These are phyloP conservation scores for Acidomyces sp. DNA, from an alignment of 495 filamentous ascomycete genomes.

Conservation along the genomic window DNA sequence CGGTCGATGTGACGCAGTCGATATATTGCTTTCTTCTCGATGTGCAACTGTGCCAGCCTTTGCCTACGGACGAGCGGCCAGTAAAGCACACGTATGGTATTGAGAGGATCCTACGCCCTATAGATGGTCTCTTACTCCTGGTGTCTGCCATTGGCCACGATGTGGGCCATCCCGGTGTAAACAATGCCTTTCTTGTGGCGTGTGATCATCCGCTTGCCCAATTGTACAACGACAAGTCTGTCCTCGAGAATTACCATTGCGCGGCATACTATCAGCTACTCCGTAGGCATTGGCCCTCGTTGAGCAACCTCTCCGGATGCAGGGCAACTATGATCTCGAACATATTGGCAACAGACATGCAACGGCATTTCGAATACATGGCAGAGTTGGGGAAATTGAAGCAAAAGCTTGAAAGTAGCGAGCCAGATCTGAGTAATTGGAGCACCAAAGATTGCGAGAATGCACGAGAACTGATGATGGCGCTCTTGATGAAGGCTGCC, in stretches of 20 bases:
- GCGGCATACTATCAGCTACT: conserved; percentile 95
- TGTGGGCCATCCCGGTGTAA: conserved; percentile 93
- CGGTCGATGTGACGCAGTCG: conserved; percentile 89
- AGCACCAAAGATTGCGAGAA: conserved; percentile 55
- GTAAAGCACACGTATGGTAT: conserved; percentile 40
- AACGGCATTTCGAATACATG: conserved; percentile 93
- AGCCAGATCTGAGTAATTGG: conserved; percentile 50
- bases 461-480: conserved; percentile 66
- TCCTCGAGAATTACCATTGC: conserved; percentile 94
- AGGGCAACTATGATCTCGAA: conserved; percentile 86
- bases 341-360: conserved; percentile 95
- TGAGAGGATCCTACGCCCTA: conserved; percentile 58
- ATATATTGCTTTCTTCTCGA: conserved; percentile 81
- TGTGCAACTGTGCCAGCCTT: conserved; percentile 64
- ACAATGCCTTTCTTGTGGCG: conserved; percentile 88
- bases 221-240: conserved; percentile 92
- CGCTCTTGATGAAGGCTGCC: conserved; percentile 89
- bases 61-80: conserved; percentile 29
- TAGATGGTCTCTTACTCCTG: conserved; percentile 78
- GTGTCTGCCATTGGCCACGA: conserved; percentile 95
- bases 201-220: conserved; percentile 93
- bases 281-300: conserved; percentile 77
- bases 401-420: conserved; percentile 53
- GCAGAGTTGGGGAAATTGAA: conserved; percentile 63
- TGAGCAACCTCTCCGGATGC: conserved; percentile 60